Evolutionary conservation across 768 basidiomycete species (phyloP).

Genomic region (Boletus insuetus): DNA sequence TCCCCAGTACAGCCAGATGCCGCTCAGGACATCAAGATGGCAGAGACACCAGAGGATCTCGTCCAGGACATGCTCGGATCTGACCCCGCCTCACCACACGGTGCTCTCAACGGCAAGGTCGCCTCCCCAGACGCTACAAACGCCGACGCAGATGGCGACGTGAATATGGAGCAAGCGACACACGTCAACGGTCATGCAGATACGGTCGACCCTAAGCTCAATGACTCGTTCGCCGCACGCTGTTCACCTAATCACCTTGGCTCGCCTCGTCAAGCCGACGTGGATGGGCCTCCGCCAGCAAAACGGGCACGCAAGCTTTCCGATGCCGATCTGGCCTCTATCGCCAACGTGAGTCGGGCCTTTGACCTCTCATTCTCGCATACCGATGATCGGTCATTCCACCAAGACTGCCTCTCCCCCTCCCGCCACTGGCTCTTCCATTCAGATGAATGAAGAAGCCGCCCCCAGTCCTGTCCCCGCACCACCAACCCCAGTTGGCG

Average conservation of each 20-base stretch:
- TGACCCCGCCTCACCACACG: conserved; percentile 12
- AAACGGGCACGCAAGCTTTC: conserved; percentile 77
- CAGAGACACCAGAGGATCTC: conserved; percentile 26
- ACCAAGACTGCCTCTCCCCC: conserved; percentile 73
- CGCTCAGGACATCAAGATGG: conserved; percentile 57
- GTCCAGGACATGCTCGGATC: conserved; percentile 17
- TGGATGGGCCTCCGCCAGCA: conserved; percentile 63
- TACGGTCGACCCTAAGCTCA: conserved; percentile 13
- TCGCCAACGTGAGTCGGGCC: conserved; percentile 63
- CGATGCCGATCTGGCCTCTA: conserved; percentile 71
- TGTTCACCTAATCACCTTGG: conserved; percentile 33
- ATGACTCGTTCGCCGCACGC: conserved; percentile 33
- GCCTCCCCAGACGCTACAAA: conserved; percentile 31
- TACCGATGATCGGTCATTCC: conserved; percentile 44
- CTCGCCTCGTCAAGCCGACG: conserved; percentile 28
- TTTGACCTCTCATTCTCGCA: conserved; percentile 49
- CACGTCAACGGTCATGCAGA: conserved; percentile 27
- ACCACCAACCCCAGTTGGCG: conserved; percentile 5
- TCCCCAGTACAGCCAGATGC: conserved; percentile 44
- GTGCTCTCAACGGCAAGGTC: conserved; percentile 22
- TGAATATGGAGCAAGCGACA: conserved; percentile 26
- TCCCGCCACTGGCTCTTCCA: conserved; percentile 49
- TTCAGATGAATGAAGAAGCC: conserved; percentile 30
- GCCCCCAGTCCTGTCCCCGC: conserved; percentile 15
- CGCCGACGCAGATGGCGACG: conserved; percentile 29